phyloP scores from a whole-genome alignment of 768 basidiomycete genomes.

The Suillus subaureus region DNA sequence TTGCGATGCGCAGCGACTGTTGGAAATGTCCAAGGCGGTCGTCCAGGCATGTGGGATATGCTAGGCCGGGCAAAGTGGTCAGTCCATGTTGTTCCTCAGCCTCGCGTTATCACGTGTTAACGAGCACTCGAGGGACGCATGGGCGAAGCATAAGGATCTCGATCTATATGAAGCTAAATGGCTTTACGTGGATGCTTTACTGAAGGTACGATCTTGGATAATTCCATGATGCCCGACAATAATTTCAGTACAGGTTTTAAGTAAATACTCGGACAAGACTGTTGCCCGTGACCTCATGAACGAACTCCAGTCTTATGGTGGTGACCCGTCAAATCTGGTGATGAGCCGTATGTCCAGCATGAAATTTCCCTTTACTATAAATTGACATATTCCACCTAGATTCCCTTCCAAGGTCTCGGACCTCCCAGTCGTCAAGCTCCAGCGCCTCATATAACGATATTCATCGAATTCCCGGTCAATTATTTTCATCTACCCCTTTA shows the following conservation, averaged over 20 bases:
- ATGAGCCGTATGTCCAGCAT: slow-evolving; percentile 58
- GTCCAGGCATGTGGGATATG: slow-evolving; percentile 91
- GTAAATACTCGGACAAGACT: slow-evolving; percentile 84
- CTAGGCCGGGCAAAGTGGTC: slow-evolving; percentile 93
- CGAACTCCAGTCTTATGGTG: slow-evolving; percentile 78
- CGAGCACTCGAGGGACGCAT: slow-evolving; percentile 72
- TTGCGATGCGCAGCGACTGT: slow-evolving; percentile 67
- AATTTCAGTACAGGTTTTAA: slow-evolving; percentile 57
- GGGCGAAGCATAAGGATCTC: slow-evolving; percentile 90
- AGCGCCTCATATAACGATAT: slow-evolving; percentile 48
- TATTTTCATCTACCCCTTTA: slow-evolving; percentile 18
- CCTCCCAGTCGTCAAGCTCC: slow-evolving; percentile 69
- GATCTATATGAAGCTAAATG: slow-evolving; percentile 81
- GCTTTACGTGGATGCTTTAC: slow-evolving; percentile 84
- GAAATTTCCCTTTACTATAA: background rate
- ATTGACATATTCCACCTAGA: slow-evolving; percentile 16
- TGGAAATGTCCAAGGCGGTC: slow-evolving; percentile 77
- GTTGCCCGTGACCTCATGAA: slow-evolving; percentile 72
- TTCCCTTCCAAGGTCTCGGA: slow-evolving; percentile 48
- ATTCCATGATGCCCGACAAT: slow-evolving; percentile 3
- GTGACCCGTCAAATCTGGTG: slow-evolving; percentile 63
- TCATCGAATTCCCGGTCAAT: slow-evolving; percentile 18
- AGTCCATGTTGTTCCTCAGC: slow-evolving; percentile 18
- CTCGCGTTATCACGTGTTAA: slow-evolving; percentile 24
- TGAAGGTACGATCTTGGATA: slow-evolving; percentile 56